Evolutionary conservation across 2,329 filamentous ascomycete species (phyloP), one percentile per base, ranked within the genome.

Genomic region (Thelonectria olida): DNA sequence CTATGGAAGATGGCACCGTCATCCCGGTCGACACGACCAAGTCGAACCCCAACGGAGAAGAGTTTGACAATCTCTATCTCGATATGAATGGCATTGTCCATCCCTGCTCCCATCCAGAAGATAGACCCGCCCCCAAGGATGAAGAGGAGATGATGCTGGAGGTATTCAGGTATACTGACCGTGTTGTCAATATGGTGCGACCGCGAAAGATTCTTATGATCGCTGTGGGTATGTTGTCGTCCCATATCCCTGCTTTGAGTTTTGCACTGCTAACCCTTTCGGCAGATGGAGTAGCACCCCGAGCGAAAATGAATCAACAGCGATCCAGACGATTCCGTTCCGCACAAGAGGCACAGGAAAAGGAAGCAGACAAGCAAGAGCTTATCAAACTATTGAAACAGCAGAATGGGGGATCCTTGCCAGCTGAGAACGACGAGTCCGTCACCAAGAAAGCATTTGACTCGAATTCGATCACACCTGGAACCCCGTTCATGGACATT

Each of bases 1-100:
- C 89, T 66, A 88, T 98, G 77, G 85, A 86, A 9, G 92, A 97
- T 84, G 95, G 93, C 67, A 86, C 90, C 42, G 84, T 87, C 68
- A 90, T 97, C 59, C 96, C 96, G 2, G 88, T 98, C 63, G 93
- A 99, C 75, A 89, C 88, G 10, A 93, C 91, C 7, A 83, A 87
- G 38, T 89, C 92, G 6, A 99, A 99, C 74, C 96, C 96, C 3
- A 99, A 99, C 79, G 93, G 93, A 76, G 95, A 98, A 80, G 96
- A 99, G 78, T 92, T 97, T 73, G 95, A 99, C 80, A 99, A 99
- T 73, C 84, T 99, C 6, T 99, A 99, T 75, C 87, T 99, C 65
- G 96, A 99, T 74, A 98, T 99, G 95, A 99, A 99, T 78, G 96
- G 96, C 76, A 99, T 99, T 68, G 96, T 99, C 36, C 96, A 99